Conservation (phyloP, 192 early-diverging fungal genomes). For the Gamsiella multidivaricata region DNA sequence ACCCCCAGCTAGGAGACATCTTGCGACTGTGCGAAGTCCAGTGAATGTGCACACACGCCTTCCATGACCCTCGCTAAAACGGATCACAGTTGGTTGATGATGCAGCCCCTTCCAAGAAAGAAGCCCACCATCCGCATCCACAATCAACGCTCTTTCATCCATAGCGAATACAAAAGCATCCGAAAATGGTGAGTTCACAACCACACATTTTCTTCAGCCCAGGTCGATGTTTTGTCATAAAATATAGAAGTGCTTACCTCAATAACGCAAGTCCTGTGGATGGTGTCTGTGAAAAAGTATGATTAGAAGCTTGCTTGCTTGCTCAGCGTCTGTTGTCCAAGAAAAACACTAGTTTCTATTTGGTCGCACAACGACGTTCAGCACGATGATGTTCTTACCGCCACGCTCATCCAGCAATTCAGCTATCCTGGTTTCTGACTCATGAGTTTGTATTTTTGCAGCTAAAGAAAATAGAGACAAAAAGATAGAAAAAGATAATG, state of each 20-base stretch:
- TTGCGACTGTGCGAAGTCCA: constrained; percentile 5
- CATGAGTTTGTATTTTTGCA: not conserved
- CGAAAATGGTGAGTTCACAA: constrained; percentile 11
- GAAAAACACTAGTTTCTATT: constrained; percentile 12
- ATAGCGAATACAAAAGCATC: not conserved
- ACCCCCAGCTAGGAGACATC: not conserved
- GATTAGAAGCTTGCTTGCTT: too few relatives aligned
- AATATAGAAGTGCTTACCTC: constrained; percentile 1
- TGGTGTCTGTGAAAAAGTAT: too few relatives aligned
- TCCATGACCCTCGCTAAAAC: constrained; percentile 11
- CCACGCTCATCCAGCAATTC: constrained; percentile 14
- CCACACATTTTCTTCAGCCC: constrained; percentile 12
- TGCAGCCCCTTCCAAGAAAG: constrained; percentile 5
- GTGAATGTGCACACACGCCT: constrained; percentile 4
- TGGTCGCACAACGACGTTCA: constrained; percentile 22
- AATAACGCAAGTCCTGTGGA: too few relatives aligned
- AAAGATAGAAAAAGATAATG: too few relatives aligned
- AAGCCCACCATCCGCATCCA: not conserved
- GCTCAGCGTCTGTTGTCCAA: constrained; percentile 24
- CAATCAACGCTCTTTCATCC: constrained; percentile 16
- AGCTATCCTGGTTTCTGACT: constrained; percentile 7
- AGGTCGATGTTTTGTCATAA: constrained; percentile 7
- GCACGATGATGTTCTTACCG: constrained; percentile 10
- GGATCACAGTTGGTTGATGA: constrained; percentile 6
- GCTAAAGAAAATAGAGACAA: too few relatives aligned